Conservation (phyloP, 768 basidiomycete genomes). For the Lactarius indigo region DNA sequence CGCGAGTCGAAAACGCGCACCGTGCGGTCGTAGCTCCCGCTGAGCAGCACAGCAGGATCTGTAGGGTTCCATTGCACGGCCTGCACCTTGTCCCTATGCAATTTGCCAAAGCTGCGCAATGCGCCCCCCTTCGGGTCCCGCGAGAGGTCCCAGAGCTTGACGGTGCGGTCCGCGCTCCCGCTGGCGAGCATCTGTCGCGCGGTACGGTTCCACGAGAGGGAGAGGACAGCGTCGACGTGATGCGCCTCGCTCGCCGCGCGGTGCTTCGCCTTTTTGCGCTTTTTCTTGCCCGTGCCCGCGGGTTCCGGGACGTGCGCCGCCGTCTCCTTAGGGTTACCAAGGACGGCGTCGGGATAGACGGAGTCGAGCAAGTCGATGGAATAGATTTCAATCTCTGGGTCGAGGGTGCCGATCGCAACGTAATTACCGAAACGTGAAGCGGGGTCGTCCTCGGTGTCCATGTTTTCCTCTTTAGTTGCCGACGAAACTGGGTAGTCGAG, state of each 20-base stretch:
- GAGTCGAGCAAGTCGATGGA: constrained; percentile 90
- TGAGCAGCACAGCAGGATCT: constrained; percentile 86
- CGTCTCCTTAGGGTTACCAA: constrained; percentile 85
- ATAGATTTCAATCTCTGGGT: constrained; percentile 99
- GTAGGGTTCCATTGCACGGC: constrained; percentile 92
- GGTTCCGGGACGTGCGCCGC: constrained; percentile 74
- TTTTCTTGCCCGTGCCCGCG: constrained; percentile 94
- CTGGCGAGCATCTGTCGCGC: constrained; percentile 91
- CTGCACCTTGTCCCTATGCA: constrained; percentile 94
- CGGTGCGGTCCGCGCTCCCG: constrained; percentile 90
- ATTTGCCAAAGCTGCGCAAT: constrained; percentile 74
- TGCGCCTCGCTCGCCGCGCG: constrained; percentile 58
- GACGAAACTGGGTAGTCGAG: constrained; percentile 81
- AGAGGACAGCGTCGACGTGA: constrained; percentile 94
- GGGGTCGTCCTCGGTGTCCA: constrained; percentile 24
- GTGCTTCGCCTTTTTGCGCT: constrained; percentile 80
- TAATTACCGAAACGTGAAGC: constrained; percentile 66
- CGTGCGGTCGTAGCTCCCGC: constrained; percentile 92
- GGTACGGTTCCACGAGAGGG: constrained; percentile 85
- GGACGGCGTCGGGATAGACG: constrained; percentile 88
- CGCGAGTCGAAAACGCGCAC: constrained; percentile 94
- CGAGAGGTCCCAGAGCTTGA: constrained; percentile 95
- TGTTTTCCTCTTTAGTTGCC: constrained; percentile 37
- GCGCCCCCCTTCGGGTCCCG: constrained; percentile 62
- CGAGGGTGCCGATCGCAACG: constrained; percentile 94